Evolutionary conservation across 805 yeast species (phyloP).

Genomic region (Wickerhamiella dianesei): DNA sequence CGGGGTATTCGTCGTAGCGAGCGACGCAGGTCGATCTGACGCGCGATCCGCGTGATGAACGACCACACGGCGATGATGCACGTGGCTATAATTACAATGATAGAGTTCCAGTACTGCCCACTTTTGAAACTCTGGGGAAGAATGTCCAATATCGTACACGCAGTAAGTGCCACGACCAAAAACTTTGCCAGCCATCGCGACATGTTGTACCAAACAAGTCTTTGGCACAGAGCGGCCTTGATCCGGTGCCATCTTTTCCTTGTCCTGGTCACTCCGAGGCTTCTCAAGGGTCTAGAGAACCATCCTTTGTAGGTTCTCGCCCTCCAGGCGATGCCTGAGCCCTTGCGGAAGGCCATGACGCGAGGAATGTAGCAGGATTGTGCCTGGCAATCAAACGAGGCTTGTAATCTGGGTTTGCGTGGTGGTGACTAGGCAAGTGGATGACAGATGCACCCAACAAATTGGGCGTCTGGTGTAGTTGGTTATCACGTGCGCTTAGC

Average conservation of each 20-base stretch:
- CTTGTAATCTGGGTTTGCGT: neutral
- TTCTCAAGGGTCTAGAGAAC: neutral
- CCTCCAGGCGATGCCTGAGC: neutral
- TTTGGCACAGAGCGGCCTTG: neutral
- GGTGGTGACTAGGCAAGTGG: neutral
- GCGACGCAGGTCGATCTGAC: conserved; percentile 46
- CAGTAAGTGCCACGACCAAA: conserved; percentile 39
- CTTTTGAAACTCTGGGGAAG: conserved; percentile 48
- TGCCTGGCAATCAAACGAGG: neutral
- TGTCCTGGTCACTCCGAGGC: neutral
- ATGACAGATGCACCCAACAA: neutral
- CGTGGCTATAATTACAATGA: conserved; percentile 63
- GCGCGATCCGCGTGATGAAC: conserved; percentile 38
- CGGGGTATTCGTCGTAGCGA: conserved; percentile 67
- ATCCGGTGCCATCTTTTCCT: neutral
- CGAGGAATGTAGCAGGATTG: neutral
- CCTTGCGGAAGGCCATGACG: neutral
- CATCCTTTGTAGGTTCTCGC: neutral
- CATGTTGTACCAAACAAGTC: neutral
- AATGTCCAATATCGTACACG: conserved; percentile 71
- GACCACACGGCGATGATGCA: conserved; percentile 43
- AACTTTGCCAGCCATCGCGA: conserved; percentile 30
- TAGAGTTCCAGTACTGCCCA: conserved; percentile 61
- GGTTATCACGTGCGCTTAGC: conserved; percentile 21
- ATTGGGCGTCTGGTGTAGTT: conserved; percentile 19